Evolutionary conservation across 2,329 filamentous ascomycete species (phyloP).

Genomic region (Aureobasidium namibiae): DNA sequence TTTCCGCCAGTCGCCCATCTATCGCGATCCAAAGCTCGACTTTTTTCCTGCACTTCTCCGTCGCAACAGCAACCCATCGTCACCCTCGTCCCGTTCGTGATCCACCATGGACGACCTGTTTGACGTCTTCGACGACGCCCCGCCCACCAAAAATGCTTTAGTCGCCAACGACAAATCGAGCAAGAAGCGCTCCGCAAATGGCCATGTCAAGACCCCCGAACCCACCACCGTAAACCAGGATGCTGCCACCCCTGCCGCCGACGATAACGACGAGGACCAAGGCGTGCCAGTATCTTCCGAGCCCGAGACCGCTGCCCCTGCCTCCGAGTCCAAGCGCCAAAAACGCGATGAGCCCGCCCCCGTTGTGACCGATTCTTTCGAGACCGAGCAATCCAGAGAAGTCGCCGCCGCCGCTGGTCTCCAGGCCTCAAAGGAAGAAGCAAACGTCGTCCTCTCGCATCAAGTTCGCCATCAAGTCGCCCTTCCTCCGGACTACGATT

Average conservation of each 20-base stretch:
- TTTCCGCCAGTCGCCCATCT: not conserved
- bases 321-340: conserved; percentile 54
- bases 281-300: not conserved
- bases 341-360: conserved; percentile 63
- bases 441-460: conserved; percentile 77
- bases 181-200: conserved; percentile 83
- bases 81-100: not conserved
- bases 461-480: conserved; percentile 98
- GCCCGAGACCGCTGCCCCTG: conserved; percentile 28
- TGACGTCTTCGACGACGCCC: conserved; percentile 35
- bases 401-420: conserved; percentile 69
- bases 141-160: conserved; percentile 15
- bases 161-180: conserved; percentile 39
- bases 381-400: conserved; percentile 90
- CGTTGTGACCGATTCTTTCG: conserved; percentile 84
- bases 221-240: not conserved
- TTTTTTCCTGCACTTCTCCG: not conserved
- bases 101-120: conserved; percentile 36
- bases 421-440: conserved; percentile 53
- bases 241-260: not conserved
- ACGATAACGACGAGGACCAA: not conserved
- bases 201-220: conserved; percentile 55
- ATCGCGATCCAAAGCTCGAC: conserved; percentile 8
- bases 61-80: not conserved
- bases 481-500: conserved; percentile 81